These are phyloP conservation scores for Naganishia friedmannii DNA, from an alignment of 768 basidiomycete species.

Conservation along the genomic window DNA sequence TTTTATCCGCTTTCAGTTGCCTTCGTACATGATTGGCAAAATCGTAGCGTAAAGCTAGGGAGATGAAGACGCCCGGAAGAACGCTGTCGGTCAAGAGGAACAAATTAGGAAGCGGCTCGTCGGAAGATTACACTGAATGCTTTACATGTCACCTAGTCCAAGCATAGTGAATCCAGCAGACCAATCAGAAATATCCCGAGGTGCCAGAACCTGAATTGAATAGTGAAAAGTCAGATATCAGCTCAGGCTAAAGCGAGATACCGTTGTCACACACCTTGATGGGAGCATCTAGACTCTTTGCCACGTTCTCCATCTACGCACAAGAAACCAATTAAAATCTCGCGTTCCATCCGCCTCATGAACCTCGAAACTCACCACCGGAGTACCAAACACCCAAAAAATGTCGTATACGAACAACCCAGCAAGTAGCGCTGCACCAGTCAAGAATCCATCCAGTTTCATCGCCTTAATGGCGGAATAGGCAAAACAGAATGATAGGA, in stretches of 20 bases:
- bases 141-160: slow-evolving; percentile 76
- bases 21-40: slow-evolving; percentile 30
- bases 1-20: slow-evolving; percentile 35
- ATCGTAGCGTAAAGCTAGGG: slow-evolving; percentile 83
- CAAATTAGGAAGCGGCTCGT: background rate
- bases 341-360: slow-evolving; percentile 55
- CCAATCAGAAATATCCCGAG: slow-evolving; percentile 37
- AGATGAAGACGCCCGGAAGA: slow-evolving; percentile 61
- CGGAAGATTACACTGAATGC: background rate
- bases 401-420: slow-evolving; percentile 91
- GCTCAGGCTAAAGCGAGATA: background rate
- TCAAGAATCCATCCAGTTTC: slow-evolving; percentile 82
- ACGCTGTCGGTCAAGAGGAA: slow-evolving; percentile 28
- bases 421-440: slow-evolving; percentile 74
- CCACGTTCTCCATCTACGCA: slow-evolving; percentile 78
- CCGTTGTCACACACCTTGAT: slow-evolving; percentile 65
- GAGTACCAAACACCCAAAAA: slow-evolving; percentile 62
- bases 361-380: slow-evolving; percentile 52
- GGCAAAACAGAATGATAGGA: slow-evolving; percentile 71
- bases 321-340: slow-evolving; percentile 32
- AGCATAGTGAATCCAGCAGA: slow-evolving; percentile 77
- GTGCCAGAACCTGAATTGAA: slow-evolving; percentile 28
- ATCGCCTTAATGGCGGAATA: slow-evolving; percentile 75
- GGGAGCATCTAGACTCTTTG: slow-evolving; percentile 81
- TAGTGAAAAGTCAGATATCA: background rate